Evolutionary conservation across 2,329 filamentous ascomycete genomes (phyloP).

Genomic region (Penicillium sp.): DNA sequence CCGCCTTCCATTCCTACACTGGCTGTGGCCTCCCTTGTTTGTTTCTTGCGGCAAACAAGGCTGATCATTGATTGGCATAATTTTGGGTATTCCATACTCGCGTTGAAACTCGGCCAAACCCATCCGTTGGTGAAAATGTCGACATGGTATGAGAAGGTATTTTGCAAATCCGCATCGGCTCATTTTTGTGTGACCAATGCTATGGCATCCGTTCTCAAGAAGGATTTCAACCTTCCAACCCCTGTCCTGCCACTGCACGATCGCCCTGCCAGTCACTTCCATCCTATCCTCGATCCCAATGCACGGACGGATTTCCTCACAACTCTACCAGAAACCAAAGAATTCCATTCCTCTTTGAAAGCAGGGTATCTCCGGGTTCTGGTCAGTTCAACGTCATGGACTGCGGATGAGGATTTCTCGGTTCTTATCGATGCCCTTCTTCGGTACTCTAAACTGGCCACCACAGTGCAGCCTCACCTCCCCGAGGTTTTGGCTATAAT

Average conservation of each 20-base stretch:
- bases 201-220: constrained; percentile 73
- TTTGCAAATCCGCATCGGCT: constrained; percentile 67
- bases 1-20: constrained; percentile 93
- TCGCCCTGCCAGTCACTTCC: constrained; percentile 78
- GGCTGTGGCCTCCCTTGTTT: constrained; percentile 69
- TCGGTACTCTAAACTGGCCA: constrained; percentile 62
- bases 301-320: constrained; percentile 62
- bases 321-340: constrained; percentile 63
- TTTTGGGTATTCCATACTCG: constrained; percentile 93
- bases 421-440: constrained; percentile 81
- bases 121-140: constrained; percentile 79
- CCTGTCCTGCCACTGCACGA: constrained; percentile 78
- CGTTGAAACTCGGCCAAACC: constrained; percentile 58
- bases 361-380: constrained; percentile 65
- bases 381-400: constrained; percentile 96
- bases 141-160: constrained; percentile 71
- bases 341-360: constrained; percentile 60
- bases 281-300: constrained; percentile 58
- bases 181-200: constrained; percentile 88
- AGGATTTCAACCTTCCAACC: constrained; percentile 64
- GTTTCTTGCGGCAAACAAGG: constrained; percentile 73
- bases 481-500: constrained; percentile 83
- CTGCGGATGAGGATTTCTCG: constrained; percentile 91
- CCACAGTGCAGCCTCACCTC: constrained; percentile 46
- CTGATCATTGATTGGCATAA: constrained; percentile 98